phyloP scores from a whole-genome alignment of 2,329 filamentous ascomycete genomes.

The Diplodia seriata region DNA sequence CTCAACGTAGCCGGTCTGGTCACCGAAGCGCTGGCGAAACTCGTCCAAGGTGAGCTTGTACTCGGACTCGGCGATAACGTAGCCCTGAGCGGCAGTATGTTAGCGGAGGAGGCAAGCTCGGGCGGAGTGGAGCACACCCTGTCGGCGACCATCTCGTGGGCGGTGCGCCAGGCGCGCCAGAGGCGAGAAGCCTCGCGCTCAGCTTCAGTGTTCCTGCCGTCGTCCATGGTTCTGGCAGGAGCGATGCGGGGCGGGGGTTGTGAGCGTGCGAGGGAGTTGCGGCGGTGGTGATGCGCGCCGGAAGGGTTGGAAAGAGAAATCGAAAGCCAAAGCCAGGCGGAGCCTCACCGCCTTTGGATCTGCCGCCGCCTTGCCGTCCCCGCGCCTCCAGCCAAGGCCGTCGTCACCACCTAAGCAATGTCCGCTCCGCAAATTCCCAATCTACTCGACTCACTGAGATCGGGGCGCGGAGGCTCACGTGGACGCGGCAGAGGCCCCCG shows the following conservation, averaged over 20 bases:
- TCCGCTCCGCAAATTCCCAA: slow-evolving; percentile 80
- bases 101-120: slow-evolving; percentile 4
- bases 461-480: slow-evolving; percentile 55
- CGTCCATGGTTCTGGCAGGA: slow-evolving; percentile 36
- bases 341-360: slow-evolving; percentile 42
- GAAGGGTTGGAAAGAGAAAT: slow-evolving; percentile 32
- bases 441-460: slow-evolving; percentile 66
- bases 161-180: slow-evolving; percentile 93
- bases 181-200: slow-evolving; percentile 63
- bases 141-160: slow-evolving; percentile 93
- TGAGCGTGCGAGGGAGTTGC: slow-evolving; percentile 1
- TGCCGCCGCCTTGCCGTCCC: slow-evolving; percentile 12
- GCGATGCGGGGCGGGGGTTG: slow-evolving; percentile 1
- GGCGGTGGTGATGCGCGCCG: slow-evolving; percentile 16
- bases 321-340: slow-evolving; percentile 28
- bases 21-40: slow-evolving; percentile 76
- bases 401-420: slow-evolving; percentile 57
- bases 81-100: slow-evolving; percentile 68
- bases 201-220: slow-evolving; percentile 29
- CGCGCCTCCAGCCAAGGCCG: not conserved
- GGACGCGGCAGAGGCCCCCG: slow-evolving; percentile 54
- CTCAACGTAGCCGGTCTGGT: slow-evolving; percentile 76
- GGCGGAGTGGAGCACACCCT: slow-evolving; percentile 65
- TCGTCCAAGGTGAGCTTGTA: slow-evolving; percentile 83
- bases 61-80: slow-evolving; percentile 89